Conservation (phyloP, 2,329 filamentous ascomycete species). For the Neocucurbitaria cava region DNA sequence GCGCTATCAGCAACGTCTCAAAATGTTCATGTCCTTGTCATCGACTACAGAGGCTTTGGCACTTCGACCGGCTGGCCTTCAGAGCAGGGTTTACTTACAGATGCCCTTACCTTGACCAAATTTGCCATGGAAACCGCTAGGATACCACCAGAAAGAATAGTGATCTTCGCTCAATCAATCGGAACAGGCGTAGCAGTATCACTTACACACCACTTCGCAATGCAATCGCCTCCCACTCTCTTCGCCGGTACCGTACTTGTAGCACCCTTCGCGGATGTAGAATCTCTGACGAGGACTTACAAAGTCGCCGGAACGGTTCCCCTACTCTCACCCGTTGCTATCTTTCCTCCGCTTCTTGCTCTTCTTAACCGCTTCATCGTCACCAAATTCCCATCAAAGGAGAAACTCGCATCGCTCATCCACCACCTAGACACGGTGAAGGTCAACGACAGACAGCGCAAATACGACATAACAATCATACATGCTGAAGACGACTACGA, state of each 20-base stretch:
- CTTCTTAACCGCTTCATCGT: slow-evolving; percentile 58
- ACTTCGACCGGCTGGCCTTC: slow-evolving; percentile 61
- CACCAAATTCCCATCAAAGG: slow-evolving; percentile 61
- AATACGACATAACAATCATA: slow-evolving; percentile 58
- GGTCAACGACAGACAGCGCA: slow-evolving; percentile 37
- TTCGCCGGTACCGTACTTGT: slow-evolving; percentile 65
- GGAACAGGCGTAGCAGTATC: slow-evolving; percentile 62
- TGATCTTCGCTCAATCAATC: slow-evolving; percentile 67
- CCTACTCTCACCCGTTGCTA: slow-evolving; percentile 59
- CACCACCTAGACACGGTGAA: slow-evolving; percentile 30
- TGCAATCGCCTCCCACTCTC: slow-evolving; percentile 51
- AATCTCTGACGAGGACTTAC: slow-evolving; percentile 63
- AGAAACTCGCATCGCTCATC: slow-evolving; percentile 57
- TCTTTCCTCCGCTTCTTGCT: slow-evolving; percentile 50
- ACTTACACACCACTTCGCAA: slow-evolving; percentile 54
- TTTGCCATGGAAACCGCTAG: slow-evolving; percentile 62
- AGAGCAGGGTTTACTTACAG: slow-evolving; percentile 61
- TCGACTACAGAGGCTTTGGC: slow-evolving; percentile 70
- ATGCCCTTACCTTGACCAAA: slow-evolving; percentile 61
- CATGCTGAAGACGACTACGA: slow-evolving; percentile 62
- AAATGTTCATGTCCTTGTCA: slow-evolving; percentile 64
- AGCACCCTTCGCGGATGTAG: slow-evolving; percentile 64
- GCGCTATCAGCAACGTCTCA: slow-evolving; percentile 58
- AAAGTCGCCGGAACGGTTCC: slow-evolving; percentile 63
- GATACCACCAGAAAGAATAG: slow-evolving; percentile 62